Evolutionary conservation across 1,284 basidiomycete species (phyloP), one percentile per base, ranked within the genome.

Genomic region (Ustanciosporium gigantosporum): DNA sequence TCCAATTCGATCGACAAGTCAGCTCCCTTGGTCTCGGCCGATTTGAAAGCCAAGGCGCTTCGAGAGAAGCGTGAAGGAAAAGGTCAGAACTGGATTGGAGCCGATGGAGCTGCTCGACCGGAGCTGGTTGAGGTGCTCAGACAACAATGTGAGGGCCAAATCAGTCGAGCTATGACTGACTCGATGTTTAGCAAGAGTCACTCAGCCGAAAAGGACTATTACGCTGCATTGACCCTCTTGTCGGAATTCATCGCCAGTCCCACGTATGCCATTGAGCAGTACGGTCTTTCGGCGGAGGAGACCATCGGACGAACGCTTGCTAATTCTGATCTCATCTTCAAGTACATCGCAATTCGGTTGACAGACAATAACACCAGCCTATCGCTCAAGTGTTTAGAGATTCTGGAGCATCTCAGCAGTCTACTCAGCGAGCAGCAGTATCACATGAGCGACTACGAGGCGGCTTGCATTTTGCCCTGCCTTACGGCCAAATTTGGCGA

Each of bases 311-410:
- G 89, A n/a, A 87, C 90, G 48, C 73, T 94, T 22, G 90, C 91
- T 24, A 97, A 94, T 77, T 86, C 90, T 36, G 95, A 99, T 77
- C 82, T 98, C 25, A 85, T 90, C 3, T 82, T 98, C 75, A 97
- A 97, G 82, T 99, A 98, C 70, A 84, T 88, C 16, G 93, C 92
- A 1, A 84, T 98, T 64, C 89, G 91, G 60, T 83, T 89, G 31
- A 87, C 94, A 62, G 90, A 95, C 78, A 90, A 93, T 48, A 94
- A 95, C 77, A 91, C 94, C 5, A 95, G 91, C 74, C 82, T 97
- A 20, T 84, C 88, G 9, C 85, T 90, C 39, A 90, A 89, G 77
- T 93, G 91, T 73, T 80, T 99, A 59, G 95, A 98, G 57, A 85
- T 91, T 21, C 83, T 94, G 20, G 88, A 90, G 59, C 83, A 87